phyloP scores from a whole-genome alignment of 352 stramenopile genomes.

The Globisporangium nodosum region DNA sequence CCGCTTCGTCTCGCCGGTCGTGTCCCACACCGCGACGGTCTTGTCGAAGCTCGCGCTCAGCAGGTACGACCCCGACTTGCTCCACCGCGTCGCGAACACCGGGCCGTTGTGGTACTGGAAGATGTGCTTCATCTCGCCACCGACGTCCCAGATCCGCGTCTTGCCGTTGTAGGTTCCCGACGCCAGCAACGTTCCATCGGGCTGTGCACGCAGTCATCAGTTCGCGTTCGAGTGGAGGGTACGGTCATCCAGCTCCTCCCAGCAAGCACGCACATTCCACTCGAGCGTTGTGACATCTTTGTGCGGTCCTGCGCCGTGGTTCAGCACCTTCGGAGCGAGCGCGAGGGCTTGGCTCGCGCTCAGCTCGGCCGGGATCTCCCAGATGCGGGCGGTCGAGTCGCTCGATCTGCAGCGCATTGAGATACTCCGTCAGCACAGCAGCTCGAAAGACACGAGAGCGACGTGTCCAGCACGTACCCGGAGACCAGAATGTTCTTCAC shows the following conservation, averaged over 20 bases:
- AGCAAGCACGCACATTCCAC: conserved; percentile 86
- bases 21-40: conserved; percentile 80
- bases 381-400: conserved; percentile 94
- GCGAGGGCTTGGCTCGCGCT: conserved; percentile 25
- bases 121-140: conserved; percentile 78
- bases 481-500: conserved; percentile 93
- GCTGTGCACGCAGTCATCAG: conserved; percentile 23
- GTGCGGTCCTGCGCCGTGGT: conserved; percentile 84
- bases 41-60: conserved; percentile 85
- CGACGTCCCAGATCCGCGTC: conserved; percentile 68
- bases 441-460: not conserved
- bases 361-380: conserved; percentile 83
- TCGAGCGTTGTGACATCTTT: conserved; percentile 98
- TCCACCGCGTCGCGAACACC: conserved; percentile 84
- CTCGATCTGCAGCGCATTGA: conserved; percentile 48
- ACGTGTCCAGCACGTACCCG: conserved; percentile 29
- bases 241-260: not conserved
- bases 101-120: conserved; percentile 83
- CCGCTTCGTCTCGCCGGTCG: conserved; percentile 86
- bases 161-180: conserved; percentile 96
- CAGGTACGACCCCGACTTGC: conserved; percentile 63
- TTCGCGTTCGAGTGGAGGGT: not conserved
- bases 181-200: conserved; percentile 88
- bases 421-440: not conserved
- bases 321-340: conserved; percentile 47